Percentiles rank a stretch among this genome's conserved stretches.
Evolutionary conservation across 345 rosid species (phyloP).

Genomic region (Noccaea bulbosa): DNA sequence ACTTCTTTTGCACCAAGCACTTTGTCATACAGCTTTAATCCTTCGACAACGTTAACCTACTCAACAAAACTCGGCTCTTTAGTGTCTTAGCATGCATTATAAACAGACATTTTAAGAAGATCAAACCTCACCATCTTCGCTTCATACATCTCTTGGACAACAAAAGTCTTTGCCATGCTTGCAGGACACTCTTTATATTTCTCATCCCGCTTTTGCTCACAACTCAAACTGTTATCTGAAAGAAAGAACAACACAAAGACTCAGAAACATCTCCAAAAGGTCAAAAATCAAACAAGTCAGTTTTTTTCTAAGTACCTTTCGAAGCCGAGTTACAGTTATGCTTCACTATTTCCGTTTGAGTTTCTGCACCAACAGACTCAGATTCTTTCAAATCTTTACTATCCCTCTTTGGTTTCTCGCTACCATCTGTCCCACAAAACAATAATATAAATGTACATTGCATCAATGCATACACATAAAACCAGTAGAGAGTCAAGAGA

Average conservation of each 20-base stretch:
- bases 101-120: conserved; percentile 22
- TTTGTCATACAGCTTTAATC: conserved; percentile 73
- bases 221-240: conserved; percentile 53
- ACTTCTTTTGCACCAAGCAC: conserved; percentile 63
- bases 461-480: background rate
- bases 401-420: conserved; percentile 49
- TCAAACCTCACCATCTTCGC: conserved; percentile 63
- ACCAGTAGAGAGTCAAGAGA: background rate
- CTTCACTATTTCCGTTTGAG: conserved; percentile 46
- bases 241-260: conserved; percentile 4
- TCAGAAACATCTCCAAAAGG: background rate
- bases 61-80: conserved; percentile 17
- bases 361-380: conserved; percentile 36
- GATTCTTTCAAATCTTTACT: conserved; percentile 43
- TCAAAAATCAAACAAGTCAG: background rate
- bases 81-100: background rate
- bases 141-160: conserved; percentile 64
- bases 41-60: conserved; percentile 95
- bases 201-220: conserved; percentile 49
- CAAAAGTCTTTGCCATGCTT: conserved; percentile 59
- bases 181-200: conserved; percentile 52
- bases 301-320: conserved; percentile 51
- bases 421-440: conserved; percentile 52
- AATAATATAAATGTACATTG: conserved; percentile 26
- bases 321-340: conserved; percentile 44